These are phyloP conservation scores for Lentinula raphanica DNA, from an alignment of 768 basidiomycete species.

Conservation along the genomic window DNA sequence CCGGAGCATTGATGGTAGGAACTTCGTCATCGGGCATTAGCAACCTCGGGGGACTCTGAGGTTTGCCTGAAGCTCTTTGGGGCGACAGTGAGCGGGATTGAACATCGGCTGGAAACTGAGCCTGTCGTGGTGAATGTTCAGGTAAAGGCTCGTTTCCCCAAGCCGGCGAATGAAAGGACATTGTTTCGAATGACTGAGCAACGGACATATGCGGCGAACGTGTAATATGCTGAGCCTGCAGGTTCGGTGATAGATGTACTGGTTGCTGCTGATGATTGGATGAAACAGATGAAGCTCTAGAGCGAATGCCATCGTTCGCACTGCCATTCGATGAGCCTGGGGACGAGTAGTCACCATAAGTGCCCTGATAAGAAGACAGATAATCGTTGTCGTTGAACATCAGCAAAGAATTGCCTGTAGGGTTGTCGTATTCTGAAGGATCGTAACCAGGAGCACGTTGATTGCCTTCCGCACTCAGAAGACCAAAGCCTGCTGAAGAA, in stretches of 20 bases:
- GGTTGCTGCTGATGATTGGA: constrained; percentile 42
- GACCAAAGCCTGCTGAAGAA: constrained; percentile 25
- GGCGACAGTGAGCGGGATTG: constrained; percentile 21
- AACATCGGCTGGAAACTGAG: constrained; percentile 11
- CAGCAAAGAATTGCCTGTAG: constrained; percentile 44
- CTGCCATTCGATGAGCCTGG: constrained; percentile 51
- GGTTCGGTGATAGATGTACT: constrained; percentile 3
- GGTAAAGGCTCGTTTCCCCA: constrained; percentile 50
- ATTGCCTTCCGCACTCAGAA: constrained; percentile 37
- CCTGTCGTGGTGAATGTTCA: constrained; percentile 24
- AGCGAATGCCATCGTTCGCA: constrained; percentile 40
- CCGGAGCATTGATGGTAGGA: constrained; percentile 56
- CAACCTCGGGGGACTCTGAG: constrained; percentile 59
- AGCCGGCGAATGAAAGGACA: constrained; percentile 61
- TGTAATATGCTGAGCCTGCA: constrained; percentile 21
- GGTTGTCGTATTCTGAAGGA: constrained; percentile 67
- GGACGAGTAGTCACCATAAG: constrained; percentile 26
- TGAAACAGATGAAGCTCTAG: constrained; percentile 64
- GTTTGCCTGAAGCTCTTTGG: constrained; percentile 34
- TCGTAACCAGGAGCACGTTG: constrained; percentile 47
- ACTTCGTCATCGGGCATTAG: constrained; percentile 29
- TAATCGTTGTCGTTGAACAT: constrained; percentile 53
- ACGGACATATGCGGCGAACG: constrained; percentile 56
- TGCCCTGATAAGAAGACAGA: constrained; percentile 30
- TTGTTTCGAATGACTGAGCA: constrained; percentile 53